phyloP scores from a whole-genome alignment of 179 eudicot species.

The Corrigiola litoralis region DNA sequence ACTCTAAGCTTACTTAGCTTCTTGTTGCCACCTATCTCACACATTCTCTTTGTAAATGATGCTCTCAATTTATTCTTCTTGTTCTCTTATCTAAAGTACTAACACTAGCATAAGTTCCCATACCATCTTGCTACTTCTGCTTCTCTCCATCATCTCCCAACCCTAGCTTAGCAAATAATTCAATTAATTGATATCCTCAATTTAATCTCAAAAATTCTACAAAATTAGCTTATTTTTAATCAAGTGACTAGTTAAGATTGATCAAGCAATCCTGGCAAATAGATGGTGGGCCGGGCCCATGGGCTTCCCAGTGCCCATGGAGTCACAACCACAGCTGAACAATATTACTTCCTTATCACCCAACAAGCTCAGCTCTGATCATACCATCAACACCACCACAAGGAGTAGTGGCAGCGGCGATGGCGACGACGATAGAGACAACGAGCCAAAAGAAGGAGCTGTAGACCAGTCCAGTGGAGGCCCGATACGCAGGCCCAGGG shows the following conservation, averaged over 20 bases:
- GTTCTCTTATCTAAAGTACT: neutral
- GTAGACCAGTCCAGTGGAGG: constrained; percentile 35
- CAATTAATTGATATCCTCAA: neutral
- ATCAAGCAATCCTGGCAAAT: constrained; percentile 37
- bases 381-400: neutral
- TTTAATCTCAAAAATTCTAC: neutral
- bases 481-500: constrained; percentile 45
- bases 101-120: neutral
- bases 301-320: constrained; percentile 40
- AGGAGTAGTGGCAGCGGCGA: constrained; percentile 15
- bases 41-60: too few relatives aligned
- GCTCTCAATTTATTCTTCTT: neutral
- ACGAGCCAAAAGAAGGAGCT: constrained; percentile 40
- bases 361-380: constrained; percentile 17
- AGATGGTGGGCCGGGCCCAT: constrained; percentile 61
- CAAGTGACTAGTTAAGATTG: neutral
- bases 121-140: too few relatives aligned
- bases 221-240: too few relatives aligned
- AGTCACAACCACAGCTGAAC: constrained; percentile 22
- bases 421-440: constrained; percentile 19
- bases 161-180: constrained; percentile 1
- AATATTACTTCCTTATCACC: too few relatives aligned
- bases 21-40: too few relatives aligned
- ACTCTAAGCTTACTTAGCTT: too few relatives aligned
- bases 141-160: neutral